Percentiles rank a stretch among this genome's conserved stretches.
phyloP scores from a whole-genome alignment of 805 yeast genomes.

The Scheffersomyces lignosus region DNA sequence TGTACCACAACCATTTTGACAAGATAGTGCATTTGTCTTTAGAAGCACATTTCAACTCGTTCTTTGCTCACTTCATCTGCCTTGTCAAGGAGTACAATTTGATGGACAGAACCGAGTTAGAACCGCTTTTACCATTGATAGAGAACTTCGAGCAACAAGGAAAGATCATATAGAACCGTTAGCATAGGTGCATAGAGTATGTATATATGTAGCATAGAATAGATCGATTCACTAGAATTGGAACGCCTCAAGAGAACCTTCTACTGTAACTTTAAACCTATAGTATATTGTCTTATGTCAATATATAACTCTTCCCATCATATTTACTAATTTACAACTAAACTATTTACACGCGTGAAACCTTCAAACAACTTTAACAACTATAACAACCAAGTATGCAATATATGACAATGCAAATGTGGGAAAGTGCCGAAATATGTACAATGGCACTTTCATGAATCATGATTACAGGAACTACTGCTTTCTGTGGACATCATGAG shows the following conservation, averaged over 20 bases:
- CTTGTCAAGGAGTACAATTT: conserved; percentile 82
- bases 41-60: conserved; percentile 98
- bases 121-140: conserved; percentile 74
- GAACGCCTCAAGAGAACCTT: background rate
- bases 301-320: background rate
- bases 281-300: background rate
- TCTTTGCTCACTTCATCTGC: conserved; percentile 90
- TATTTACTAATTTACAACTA: conserved; percentile 1
- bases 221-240: no score
- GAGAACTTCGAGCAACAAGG: conserved; percentile 84
- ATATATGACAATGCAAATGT: background rate
- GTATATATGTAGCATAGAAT: conserved; percentile 1
- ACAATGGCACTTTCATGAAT: no score
- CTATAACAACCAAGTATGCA: background rate
- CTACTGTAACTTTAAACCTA: background rate
- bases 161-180: conserved; percentile 51
- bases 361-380: background rate
- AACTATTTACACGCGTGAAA: background rate
- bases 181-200: background rate
- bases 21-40: conserved; percentile 85
- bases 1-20: conserved; percentile 93
- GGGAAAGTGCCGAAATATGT: no score
- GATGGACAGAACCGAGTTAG: conserved; percentile 75
- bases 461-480: no score
- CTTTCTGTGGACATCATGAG: conserved; percentile 33